phyloP scores from a whole-genome alignment of 805 yeast genomes.

The Wickerhamiella parazyma region DNA sequence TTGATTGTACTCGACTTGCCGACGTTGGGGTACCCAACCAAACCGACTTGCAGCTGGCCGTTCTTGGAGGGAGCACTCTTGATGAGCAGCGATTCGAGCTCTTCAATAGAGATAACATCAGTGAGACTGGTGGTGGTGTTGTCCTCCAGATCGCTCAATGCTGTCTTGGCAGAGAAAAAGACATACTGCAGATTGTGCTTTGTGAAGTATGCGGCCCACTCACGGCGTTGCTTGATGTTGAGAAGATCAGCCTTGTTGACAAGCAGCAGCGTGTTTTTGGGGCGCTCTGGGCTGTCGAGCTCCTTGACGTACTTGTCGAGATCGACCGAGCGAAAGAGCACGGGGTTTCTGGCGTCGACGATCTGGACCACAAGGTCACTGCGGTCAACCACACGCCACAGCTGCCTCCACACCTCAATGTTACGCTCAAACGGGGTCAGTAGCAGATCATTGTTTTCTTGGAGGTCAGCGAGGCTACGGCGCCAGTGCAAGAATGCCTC shows the following conservation, averaged over 20 bases:
- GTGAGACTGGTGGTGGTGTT: conserved; percentile 35
- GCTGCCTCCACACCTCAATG: conserved; percentile 93
- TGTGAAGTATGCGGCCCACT: conserved; percentile 79
- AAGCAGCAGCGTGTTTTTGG: conserved; percentile 62
- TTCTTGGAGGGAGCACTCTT: conserved; percentile 61
- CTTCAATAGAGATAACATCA: conserved; percentile 65
- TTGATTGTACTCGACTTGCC: conserved; percentile 97
- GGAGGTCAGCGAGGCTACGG: conserved; percentile 70
- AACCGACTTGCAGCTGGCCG: conserved; percentile 69
- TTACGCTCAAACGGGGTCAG: conserved; percentile 96
- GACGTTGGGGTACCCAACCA: conserved; percentile 95
- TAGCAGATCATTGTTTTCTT: conserved; percentile 70
- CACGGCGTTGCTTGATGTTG: conserved; percentile 57
- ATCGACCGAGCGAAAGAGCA: conserved; percentile 78
- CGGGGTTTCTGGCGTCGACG: conserved; percentile 93
- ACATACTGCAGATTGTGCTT: conserved; percentile 62
- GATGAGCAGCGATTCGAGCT: conserved; percentile 69
- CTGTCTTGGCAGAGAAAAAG: conserved; percentile 82
- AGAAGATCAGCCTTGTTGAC: conserved; percentile 91
- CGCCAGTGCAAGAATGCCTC: conserved; percentile 92
- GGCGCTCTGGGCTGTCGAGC: conserved; percentile 37
- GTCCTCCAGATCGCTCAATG: conserved; percentile 60
- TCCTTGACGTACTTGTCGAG: conserved; percentile 73
- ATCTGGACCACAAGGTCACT: conserved; percentile 90
- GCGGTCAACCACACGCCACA: conserved; percentile 96